A percentile compares a stretch with the other conserved stretches of the same genome.
phyloP scores from a whole-genome alignment of 495 filamentous ascomycete genomes.

The Penicillium pulvis region DNA sequence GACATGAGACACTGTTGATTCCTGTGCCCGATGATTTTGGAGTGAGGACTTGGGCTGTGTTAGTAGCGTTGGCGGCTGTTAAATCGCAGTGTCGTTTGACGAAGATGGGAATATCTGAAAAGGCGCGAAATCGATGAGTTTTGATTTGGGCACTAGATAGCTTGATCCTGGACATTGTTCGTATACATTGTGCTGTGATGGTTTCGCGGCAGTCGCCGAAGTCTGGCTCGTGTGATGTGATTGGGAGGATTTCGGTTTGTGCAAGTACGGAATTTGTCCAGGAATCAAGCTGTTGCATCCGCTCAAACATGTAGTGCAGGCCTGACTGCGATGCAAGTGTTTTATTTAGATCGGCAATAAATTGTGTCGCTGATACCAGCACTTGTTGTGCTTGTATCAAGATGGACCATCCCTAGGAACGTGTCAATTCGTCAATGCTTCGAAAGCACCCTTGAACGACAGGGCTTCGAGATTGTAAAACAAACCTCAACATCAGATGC shows the following conservation, averaged over 20 bases:
- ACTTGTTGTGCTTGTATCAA: slow-evolving; percentile 61
- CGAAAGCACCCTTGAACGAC: neutral
- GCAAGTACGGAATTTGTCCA: slow-evolving; percentile 50
- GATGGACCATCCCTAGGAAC: slow-evolving; percentile 52
- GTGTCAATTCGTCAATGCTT: slow-evolving; percentile 12
- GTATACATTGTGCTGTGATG: slow-evolving; percentile 51
- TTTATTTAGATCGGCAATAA: slow-evolving; percentile 55
- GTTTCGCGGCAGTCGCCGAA: slow-evolving; percentile 47
- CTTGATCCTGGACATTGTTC: slow-evolving; percentile 59
- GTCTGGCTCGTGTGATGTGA: slow-evolving; percentile 38
- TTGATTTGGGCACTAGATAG: slow-evolving; percentile 64
- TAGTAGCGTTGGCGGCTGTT: slow-evolving; percentile 36
- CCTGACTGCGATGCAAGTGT: slow-evolving; percentile 38
- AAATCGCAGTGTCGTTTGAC: slow-evolving; percentile 61
- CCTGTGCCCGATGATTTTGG: slow-evolving; percentile 29
- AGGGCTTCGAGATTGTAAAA: slow-evolving; percentile 1
- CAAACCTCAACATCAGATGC: slow-evolving; percentile 55
- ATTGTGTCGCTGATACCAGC: slow-evolving; percentile 57
- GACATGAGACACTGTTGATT: slow-evolving; percentile 36
- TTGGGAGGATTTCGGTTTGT: slow-evolving; percentile 47
- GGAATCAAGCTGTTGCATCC: slow-evolving; percentile 58
- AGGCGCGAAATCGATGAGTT: slow-evolving; percentile 60
- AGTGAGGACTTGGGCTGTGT: slow-evolving; percentile 22
- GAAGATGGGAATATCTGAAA: slow-evolving; percentile 62
- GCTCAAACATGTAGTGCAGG: slow-evolving; percentile 50